phyloP scores from a whole-genome alignment of 2,329 filamentous ascomycete genomes.

The Fusarium guadeloupense region DNA sequence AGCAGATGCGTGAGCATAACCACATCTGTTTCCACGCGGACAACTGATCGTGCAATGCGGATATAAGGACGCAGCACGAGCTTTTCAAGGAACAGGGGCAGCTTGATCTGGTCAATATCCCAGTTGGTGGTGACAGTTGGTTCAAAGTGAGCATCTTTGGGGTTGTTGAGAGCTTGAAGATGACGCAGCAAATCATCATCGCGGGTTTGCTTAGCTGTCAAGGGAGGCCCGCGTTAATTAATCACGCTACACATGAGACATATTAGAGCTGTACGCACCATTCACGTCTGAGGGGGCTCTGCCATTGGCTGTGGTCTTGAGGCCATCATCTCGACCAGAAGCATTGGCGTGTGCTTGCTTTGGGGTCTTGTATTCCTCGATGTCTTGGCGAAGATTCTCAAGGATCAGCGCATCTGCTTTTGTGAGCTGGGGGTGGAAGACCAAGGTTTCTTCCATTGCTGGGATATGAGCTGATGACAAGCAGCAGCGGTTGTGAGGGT shows the following conservation, averaged over 20 bases:
- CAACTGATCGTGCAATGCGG: conserved; percentile 61
- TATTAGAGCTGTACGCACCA: conserved; percentile 6
- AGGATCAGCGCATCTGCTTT: conserved; percentile 28
- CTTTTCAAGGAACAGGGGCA: conserved; percentile 23
- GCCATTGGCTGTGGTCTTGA: neutral
- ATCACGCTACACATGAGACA: neutral
- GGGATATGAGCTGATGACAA: neutral
- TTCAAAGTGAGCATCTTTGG: conserved; percentile 30
- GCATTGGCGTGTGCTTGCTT: neutral
- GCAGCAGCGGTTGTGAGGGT: neutral
- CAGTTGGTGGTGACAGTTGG: conserved; percentile 19
- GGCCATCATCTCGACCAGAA: neutral
- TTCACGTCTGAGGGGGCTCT: neutral
- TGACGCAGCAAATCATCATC: conserved; percentile 28
- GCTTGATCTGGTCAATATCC: conserved; percentile 31
- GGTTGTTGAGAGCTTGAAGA: conserved; percentile 25
- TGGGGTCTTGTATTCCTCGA: conserved; percentile 11
- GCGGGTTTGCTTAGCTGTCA: neutral
- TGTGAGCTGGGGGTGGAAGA: conserved; percentile 26
- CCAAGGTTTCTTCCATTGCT: conserved; percentile 19
- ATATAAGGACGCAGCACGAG: conserved; percentile 67
- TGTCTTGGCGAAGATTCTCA: conserved; percentile 21
- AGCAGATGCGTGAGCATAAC: conserved; percentile 81
- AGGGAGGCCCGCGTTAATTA: neutral
- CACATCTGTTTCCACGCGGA: conserved; percentile 75